Conservation (phyloP, 257 asterid species). For the Solanum commersonii region DNA sequence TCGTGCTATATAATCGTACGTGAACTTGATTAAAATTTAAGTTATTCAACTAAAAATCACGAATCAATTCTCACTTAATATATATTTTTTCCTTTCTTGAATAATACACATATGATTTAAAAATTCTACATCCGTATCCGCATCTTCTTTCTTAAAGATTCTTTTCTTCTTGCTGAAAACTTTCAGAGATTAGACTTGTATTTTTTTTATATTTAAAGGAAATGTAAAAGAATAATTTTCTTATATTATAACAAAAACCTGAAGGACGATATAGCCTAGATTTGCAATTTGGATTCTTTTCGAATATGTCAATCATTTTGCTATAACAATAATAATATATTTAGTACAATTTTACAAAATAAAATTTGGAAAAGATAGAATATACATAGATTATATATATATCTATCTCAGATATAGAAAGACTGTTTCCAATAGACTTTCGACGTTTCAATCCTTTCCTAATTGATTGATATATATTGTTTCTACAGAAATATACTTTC, state of each 20-base stretch:
- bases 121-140: neutral
- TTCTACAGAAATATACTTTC: neutral
- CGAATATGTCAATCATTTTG: neutral
- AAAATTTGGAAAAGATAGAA: neutral
- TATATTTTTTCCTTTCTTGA: neutral
- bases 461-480: neutral
- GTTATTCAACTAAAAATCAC: rapidly evolving
- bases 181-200: neutral
- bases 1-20: neutral
- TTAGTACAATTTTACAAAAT: neutral
- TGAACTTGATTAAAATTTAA: neutral
- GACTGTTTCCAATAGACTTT: rapidly evolving
- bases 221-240: neutral
- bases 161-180: neutral
- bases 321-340: neutral
- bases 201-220: no score
- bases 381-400: no score
- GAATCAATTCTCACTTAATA: neutral
- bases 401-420: neutral
- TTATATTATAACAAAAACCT: neutral
- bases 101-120: neutral
- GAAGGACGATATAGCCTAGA: neutral
- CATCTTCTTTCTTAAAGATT: neutral
- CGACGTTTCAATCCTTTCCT: neutral
- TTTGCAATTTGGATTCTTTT: neutral